A percentile compares a stretch with the other conserved stretches of the same genome.
Conservation (phyloP, 2,329 filamentous ascomycete species). For the Curvularia verruculosa region DNA sequence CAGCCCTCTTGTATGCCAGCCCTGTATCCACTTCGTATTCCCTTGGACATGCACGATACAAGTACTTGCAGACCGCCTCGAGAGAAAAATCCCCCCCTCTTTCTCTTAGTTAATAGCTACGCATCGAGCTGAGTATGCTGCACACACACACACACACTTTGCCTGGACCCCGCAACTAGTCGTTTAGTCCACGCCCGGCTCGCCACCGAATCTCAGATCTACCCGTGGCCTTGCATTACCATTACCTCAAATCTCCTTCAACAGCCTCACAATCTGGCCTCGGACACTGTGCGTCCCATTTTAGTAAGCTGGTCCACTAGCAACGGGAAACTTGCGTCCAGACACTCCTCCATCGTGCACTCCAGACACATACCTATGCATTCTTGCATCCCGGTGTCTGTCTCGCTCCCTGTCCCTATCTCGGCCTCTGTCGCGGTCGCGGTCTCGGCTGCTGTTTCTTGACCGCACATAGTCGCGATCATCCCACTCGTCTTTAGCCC, state of each 20-base stretch:
- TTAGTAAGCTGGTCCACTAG: slow-evolving; percentile 28
- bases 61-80: neutral
- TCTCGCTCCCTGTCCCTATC: slow-evolving; percentile 18
- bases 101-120: neutral
- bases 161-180: neutral
- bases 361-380: slow-evolving; percentile 43
- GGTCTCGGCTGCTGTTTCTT: slow-evolving; percentile 22
- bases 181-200: neutral
- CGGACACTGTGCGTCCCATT: slow-evolving; percentile 19
- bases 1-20: neutral
- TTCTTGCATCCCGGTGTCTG: slow-evolving; percentile 29
- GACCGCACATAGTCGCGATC: slow-evolving; percentile 5
- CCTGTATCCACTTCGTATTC: neutral
- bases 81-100: neutral
- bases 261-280: slow-evolving; percentile 23
- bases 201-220: neutral
- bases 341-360: slow-evolving; percentile 46
- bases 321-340: slow-evolving; percentile 42
- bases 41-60: neutral
- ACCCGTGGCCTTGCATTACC: neutral
- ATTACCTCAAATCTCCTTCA: slow-evolving; percentile 30
- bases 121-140: neutral
- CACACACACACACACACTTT: slow-evolving; percentile 6
- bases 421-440: slow-evolving; percentile 19
- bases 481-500: slow-evolving; percentile 37